These are phyloP conservation scores for Dothistroma septosporum DNA, from an alignment of 2,329 filamentous ascomycete genomes.

Conservation along the genomic window DNA sequence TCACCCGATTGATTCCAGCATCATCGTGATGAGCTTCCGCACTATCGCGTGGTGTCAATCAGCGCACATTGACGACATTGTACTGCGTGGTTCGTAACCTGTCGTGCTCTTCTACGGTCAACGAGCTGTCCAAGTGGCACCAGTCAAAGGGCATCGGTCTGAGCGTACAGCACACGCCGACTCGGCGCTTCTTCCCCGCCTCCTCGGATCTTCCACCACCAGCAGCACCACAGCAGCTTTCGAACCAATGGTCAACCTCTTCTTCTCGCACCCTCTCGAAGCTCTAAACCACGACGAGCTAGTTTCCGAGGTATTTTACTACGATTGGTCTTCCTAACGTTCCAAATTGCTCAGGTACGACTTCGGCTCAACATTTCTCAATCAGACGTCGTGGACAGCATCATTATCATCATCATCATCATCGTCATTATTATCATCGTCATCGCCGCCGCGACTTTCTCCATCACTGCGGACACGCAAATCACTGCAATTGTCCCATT, in stretches of 20 bases:
- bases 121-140: background rate
- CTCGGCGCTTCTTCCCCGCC: background rate
- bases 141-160: background rate
- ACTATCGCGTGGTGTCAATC: background rate
- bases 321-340: background rate
- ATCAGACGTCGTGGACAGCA: no score
- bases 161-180: background rate
- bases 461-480: background rate
- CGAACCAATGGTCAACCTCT: no score
- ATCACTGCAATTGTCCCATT: no score
- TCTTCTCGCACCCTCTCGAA: no score
- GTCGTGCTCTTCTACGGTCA: background rate
- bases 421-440: background rate
- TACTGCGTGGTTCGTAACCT: background rate
- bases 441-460: background rate
- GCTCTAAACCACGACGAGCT: no score
- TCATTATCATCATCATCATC: background rate
- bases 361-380: background rate
- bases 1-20: background rate
- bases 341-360: background rate
- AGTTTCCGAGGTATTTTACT: background rate
- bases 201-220: background rate
- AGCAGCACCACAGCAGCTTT: background rate
- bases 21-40: background rate
- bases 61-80: slow-evolving; percentile 1